phyloP scores from a whole-genome alignment of 2,329 filamentous ascomycete species.

The Colletotrichum siamense region DNA sequence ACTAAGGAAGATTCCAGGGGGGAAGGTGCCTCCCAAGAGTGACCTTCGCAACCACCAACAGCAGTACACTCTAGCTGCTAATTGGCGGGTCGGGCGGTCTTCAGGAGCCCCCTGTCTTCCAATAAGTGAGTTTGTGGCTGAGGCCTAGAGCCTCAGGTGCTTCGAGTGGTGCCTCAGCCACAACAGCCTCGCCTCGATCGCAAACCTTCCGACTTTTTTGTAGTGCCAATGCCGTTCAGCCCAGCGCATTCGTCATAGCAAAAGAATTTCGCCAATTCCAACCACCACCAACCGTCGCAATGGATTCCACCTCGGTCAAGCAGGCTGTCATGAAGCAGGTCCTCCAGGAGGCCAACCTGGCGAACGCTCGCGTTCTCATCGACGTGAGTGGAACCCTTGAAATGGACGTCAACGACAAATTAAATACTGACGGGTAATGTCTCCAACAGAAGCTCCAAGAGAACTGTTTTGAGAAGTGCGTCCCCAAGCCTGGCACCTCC shows the following conservation, averaged over 20 bases:
- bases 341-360: constrained; percentile 67
- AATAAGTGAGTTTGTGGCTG: neutral
- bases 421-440: neutral
- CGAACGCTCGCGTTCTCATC: constrained; percentile 74
- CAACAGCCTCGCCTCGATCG: constrained; percentile 5
- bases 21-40: neutral
- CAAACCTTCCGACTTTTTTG: constrained; percentile 16
- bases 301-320: constrained; percentile 66
- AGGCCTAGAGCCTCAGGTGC: neutral
- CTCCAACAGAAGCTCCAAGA: constrained; percentile 74
- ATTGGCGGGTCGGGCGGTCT: neutral
- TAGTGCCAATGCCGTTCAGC: neutral
- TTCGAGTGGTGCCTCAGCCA: neutral
- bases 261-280: neutral
- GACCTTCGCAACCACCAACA: neutral
- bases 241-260: neutral
- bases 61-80: neutral
- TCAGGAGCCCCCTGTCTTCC: neutral
- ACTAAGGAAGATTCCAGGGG: constrained; percentile 7
- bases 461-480: constrained; percentile 80
- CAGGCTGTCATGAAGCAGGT: constrained; percentile 70
- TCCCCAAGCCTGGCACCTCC: constrained; percentile 71
- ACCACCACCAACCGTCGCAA: constrained; percentile 34
- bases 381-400: constrained; percentile 56
- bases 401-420: neutral